Conservation (phyloP, 768 basidiomycete genomes). For the Psilocybe sp. region DNA sequence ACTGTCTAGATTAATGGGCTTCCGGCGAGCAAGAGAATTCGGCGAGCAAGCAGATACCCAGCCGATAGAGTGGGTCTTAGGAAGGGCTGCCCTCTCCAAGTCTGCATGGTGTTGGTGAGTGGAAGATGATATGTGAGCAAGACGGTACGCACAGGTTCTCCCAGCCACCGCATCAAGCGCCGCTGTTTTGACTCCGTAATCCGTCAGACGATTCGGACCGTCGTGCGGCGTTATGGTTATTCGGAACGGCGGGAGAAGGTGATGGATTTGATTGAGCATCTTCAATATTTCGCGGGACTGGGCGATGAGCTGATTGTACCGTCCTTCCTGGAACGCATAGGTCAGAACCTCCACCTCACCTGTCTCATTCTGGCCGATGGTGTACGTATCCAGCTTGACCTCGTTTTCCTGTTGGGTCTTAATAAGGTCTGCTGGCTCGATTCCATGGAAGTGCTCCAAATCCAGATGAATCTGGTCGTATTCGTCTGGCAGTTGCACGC, state of each 20-base stretch:
- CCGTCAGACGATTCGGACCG: conserved; percentile 35
- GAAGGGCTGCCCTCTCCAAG: conserved; percentile 28
- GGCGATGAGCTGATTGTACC: conserved; percentile 32
- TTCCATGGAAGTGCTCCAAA: conserved; percentile 79
- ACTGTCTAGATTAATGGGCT: conserved; percentile 30
- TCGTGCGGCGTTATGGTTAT: conserved; percentile 45
- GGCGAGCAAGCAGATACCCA: conserved; percentile 41
- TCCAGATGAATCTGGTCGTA: conserved; percentile 75
- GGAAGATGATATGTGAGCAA: not conserved
- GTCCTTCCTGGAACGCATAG: conserved; percentile 33
- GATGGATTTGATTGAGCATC: conserved; percentile 36
- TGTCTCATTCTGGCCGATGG: conserved; percentile 34
- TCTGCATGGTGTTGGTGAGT: conserved; percentile 12
- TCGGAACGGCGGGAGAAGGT: conserved; percentile 42
- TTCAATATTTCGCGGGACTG: conserved; percentile 28
- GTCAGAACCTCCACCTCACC: conserved; percentile 27
- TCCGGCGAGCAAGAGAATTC: conserved; percentile 32
- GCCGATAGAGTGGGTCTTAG: conserved; percentile 26
- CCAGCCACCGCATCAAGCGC: conserved; percentile 25
- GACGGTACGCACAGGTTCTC: conserved; percentile 21
- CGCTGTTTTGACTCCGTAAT: conserved; percentile 28
- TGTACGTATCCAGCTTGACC: conserved; percentile 36
- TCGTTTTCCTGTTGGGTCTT: conserved; percentile 34
- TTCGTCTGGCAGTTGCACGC: conserved; percentile 82
- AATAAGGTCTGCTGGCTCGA: conserved; percentile 44